phyloP scores from a whole-genome alignment of 176 grass and related monocot genomes.

The Dactylis glomerata region DNA sequence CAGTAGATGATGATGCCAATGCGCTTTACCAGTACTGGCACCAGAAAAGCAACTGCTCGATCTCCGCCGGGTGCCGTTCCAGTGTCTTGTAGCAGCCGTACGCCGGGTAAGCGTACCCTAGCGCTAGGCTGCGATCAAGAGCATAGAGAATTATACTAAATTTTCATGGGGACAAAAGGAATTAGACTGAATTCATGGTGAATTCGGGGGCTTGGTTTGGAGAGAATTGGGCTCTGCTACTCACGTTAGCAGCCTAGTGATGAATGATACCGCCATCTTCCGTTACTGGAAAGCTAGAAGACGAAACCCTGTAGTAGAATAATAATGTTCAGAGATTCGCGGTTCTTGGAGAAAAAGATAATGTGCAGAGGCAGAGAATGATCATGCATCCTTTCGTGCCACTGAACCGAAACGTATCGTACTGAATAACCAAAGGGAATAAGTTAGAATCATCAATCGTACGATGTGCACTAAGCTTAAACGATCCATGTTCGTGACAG shows the following conservation, averaged over 20 bases:
- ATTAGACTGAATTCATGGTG: not conserved
- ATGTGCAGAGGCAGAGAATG: not conserved
- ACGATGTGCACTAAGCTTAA: not conserved
- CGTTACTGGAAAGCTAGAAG: not conserved
- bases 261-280: constrained; percentile 62
- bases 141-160: not conserved
- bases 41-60: constrained; percentile 74
- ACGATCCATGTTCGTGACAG: not conserved
- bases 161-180: not conserved
- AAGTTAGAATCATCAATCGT: not conserved
- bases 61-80: constrained; percentile 40
- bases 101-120: constrained; percentile 72
- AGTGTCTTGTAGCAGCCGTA: constrained; percentile 83
- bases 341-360: not conserved
- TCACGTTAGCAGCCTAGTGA: constrained; percentile 68
- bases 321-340: not conserved
- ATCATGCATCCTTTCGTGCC: not conserved
- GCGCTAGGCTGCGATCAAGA: constrained; percentile 34
- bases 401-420: not conserved
- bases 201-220: not conserved
- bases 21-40: constrained; percentile 67
- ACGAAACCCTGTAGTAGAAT: not conserved
- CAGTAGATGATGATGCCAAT: not conserved
- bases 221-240: not conserved
- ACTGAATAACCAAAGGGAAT: not conserved